Conservation (phyloP, 805 yeast species). For the Sugiyamaella boreocaroliniensis region DNA sequence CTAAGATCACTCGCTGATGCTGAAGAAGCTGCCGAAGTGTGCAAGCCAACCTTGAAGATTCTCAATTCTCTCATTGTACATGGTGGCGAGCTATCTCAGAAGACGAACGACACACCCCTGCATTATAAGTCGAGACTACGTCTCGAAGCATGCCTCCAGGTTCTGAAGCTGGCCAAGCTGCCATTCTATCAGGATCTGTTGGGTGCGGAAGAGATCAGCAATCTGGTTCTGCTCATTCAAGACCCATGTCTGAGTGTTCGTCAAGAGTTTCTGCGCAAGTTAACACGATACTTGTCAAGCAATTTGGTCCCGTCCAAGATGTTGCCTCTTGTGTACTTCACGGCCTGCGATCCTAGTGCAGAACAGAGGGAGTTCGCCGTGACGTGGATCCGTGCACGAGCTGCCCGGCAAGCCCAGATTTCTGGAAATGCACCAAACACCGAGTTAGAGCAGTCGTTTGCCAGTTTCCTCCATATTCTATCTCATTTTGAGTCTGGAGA, state of each 20-base stretch:
- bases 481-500: conserved; percentile 59
- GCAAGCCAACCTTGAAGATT: conserved; percentile 61
- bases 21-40: conserved; percentile 38
- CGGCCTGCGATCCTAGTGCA: conserved; percentile 67
- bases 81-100: conserved; percentile 67
- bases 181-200: conserved; percentile 49
- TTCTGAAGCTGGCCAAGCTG: conserved; percentile 57
- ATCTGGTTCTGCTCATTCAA: conserved; percentile 53
- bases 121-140: conserved; percentile 55
- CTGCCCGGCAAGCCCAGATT: conserved; percentile 28
- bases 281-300: conserved; percentile 47
- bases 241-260: conserved; percentile 62
- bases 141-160: conserved; percentile 56
- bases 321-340: conserved; percentile 59
- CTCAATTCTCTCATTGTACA: conserved; percentile 60
- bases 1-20: conserved; percentile 35
- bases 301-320: conserved; percentile 57
- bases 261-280: conserved; percentile 38
- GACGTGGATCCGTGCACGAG: conserved; percentile 68
- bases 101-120: conserved; percentile 48
- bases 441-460: conserved; percentile 58
- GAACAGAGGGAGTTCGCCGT: conserved; percentile 44
- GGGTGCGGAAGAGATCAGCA: conserved; percentile 44
- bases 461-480: conserved; percentile 59
- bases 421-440: conserved; percentile 31